Evolutionary conservation across 805 yeast genomes (phyloP).

Genomic region (Kazachstania taianensis): DNA sequence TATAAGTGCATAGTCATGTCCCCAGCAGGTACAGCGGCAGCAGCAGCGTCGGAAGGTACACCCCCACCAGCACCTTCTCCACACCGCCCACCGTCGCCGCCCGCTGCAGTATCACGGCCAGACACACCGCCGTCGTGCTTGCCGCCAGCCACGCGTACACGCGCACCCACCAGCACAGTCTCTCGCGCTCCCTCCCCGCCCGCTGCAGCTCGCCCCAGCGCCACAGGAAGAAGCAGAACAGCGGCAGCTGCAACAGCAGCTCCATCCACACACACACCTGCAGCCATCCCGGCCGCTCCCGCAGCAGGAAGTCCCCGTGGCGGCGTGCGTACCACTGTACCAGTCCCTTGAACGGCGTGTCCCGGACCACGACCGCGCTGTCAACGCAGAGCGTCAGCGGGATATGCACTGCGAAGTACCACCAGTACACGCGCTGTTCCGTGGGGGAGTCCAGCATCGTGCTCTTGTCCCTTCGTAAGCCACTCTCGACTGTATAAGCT

Average conservation of each 20-base stretch:
- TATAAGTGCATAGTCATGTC: no score
- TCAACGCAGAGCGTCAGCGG: constrained; percentile 72
- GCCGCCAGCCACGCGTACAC: constrained; percentile 78
- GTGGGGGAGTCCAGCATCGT: not conserved
- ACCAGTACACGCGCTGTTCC: constrained; percentile 31
- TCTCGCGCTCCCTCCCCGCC: not conserved
- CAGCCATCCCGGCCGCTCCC: constrained; percentile 61
- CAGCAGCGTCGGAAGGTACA: constrained; percentile 25
- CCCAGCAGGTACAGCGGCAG: no score
- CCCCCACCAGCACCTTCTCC: no score
- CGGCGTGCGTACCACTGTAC: constrained; percentile 47
- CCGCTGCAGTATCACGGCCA: constrained; percentile 35
- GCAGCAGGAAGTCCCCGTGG: constrained; percentile 66
- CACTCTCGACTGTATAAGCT: not conserved
- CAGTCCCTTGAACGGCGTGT: constrained; percentile 36
- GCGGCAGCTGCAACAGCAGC: constrained; percentile 66
- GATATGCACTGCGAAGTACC: constrained; percentile 54
- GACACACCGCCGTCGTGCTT: constrained; percentile 67
- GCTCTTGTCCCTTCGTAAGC: not conserved
- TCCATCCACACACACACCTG: constrained; percentile 62
- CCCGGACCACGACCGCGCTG: constrained; percentile 50
- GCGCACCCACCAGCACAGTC: constrained; percentile 26
- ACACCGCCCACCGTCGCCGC: no score
- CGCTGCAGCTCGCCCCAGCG: constrained; percentile 35
- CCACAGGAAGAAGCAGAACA: constrained; percentile 40